Percentiles rank a stretch among this genome's conserved stretches.
phyloP scores from a whole-genome alignment of 768 basidiomycete species.

The Psilocybe tampanensis region DNA sequence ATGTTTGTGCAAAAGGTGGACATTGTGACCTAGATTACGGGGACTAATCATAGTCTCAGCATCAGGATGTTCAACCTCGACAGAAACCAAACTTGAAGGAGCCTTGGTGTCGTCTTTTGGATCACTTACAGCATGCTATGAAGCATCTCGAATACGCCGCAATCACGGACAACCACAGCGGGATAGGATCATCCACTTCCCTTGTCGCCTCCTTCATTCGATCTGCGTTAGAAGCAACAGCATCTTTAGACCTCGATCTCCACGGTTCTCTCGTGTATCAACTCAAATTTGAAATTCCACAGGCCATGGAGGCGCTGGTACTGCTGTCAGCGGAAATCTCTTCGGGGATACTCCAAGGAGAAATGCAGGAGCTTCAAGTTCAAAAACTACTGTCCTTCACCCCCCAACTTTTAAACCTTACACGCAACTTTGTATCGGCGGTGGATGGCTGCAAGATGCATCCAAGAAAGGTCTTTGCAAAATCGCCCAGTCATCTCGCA shows the following conservation, averaged over 20 bases:
- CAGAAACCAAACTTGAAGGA: no score
- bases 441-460: background rate
- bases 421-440: background rate
- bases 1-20: no score
- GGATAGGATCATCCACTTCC: background rate
- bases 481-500: background rate
- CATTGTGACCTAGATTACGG: no score
- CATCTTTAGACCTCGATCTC: background rate
- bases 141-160: background rate
- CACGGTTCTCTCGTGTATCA: background rate
- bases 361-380: background rate
- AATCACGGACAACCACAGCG: background rate
- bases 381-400: background rate
- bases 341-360: background rate
- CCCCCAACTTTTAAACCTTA: background rate
- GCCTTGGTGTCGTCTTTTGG: background rate
- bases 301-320: background rate
- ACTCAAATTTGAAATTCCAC: no score
- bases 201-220: background rate
- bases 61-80: no score
- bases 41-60: no score
- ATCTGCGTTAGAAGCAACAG: background rate
- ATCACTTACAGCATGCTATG: background rate
- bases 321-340: background rate
- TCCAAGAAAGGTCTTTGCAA: background rate